A percentile compares a stretch with the other conserved stretches of the same genome.
These are phyloP conservation scores for Colletotrichum higginsianum DNA, from an alignment of 2,329 filamentous ascomycete species.

Conservation along the genomic window DNA sequence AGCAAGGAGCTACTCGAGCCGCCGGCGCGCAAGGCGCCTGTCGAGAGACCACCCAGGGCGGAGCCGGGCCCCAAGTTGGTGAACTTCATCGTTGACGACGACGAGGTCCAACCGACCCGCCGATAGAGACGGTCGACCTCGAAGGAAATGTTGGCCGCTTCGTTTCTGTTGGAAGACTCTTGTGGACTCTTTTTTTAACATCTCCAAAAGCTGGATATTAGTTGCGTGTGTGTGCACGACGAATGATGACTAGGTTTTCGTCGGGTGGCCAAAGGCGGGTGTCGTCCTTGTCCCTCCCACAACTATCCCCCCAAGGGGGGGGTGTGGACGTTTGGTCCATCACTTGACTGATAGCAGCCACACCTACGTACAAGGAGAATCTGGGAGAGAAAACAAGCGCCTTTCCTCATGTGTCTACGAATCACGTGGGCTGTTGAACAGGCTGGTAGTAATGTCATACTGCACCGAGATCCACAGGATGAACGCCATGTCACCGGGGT, in stretches of 20 bases:
- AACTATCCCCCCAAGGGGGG: no score
- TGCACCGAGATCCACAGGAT: no score
- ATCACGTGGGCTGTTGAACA: background rate
- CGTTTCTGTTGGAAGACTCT: background rate
- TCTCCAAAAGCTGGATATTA: no score
- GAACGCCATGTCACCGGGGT: background rate
- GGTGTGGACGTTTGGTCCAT: background rate
- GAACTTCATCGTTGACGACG: slow-evolving; percentile 7
- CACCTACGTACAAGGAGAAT: background rate
- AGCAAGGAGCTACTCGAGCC: slow-evolving; percentile 49
- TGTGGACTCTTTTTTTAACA: no score
- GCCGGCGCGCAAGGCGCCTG: slow-evolving; percentile 2
- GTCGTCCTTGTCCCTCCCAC: background rate
- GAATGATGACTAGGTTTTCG: background rate
- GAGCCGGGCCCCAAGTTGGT: slow-evolving; percentile 36
- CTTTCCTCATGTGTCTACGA: background rate
- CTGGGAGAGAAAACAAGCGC: no score
- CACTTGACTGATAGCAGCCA: background rate
- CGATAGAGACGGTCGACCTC: background rate
- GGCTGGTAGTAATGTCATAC: no score
- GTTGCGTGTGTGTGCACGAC: background rate
- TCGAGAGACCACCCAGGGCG: background rate
- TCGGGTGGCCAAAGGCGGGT: background rate
- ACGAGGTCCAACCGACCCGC: background rate
- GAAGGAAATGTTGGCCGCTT: background rate